A percentile compares a stretch with the other conserved stretches of the same genome.
Evolutionary conservation across 2,329 filamentous ascomycete genomes (phyloP).

Genomic region (Mariannaea sp.): DNA sequence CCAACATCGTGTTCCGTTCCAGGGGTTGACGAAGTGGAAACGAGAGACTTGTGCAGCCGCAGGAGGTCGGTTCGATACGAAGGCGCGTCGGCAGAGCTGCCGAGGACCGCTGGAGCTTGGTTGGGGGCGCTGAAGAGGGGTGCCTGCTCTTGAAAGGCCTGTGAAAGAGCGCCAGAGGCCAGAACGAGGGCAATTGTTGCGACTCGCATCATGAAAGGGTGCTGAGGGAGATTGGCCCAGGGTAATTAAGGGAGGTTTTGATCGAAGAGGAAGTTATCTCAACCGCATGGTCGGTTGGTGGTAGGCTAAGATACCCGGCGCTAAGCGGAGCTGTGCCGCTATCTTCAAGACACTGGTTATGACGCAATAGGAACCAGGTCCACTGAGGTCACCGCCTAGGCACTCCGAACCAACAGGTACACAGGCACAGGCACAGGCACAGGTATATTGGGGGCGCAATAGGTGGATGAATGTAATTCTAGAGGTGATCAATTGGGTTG

Average conservation of each 20-base stretch:
- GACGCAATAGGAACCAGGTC: too few species aligned
- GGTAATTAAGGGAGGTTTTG: neutral
- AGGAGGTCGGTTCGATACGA: conserved; percentile 61
- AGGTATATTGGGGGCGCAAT: too few species aligned
- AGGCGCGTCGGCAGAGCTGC: conserved; percentile 32
- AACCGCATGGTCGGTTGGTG: too few species aligned
- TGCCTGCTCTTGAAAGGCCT: conserved; percentile 9
- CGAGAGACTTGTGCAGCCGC: conserved; percentile 74
- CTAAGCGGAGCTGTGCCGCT: too few species aligned
- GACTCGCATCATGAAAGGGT: conserved; percentile 17
- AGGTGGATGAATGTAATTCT: too few species aligned
- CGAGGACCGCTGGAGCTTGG: conserved; percentile 5
- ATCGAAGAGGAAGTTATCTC: too few species aligned
- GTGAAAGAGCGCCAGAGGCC: conserved; percentile 17
- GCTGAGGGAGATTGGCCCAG: neutral
- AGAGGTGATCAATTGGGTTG: too few species aligned
- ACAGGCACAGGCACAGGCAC: too few species aligned
- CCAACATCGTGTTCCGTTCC: conserved; percentile 72
- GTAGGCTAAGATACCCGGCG: too few species aligned
- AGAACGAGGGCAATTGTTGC: conserved; percentile 15
- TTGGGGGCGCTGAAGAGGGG: conserved; percentile 2
- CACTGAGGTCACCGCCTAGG: too few species aligned
- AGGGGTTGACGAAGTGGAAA: conserved; percentile 73
- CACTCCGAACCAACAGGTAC: too few species aligned
- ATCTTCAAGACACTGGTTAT: too few species aligned